phyloP scores from a whole-genome alignment of 75 land plant species.

The Picea glauca region DNA sequence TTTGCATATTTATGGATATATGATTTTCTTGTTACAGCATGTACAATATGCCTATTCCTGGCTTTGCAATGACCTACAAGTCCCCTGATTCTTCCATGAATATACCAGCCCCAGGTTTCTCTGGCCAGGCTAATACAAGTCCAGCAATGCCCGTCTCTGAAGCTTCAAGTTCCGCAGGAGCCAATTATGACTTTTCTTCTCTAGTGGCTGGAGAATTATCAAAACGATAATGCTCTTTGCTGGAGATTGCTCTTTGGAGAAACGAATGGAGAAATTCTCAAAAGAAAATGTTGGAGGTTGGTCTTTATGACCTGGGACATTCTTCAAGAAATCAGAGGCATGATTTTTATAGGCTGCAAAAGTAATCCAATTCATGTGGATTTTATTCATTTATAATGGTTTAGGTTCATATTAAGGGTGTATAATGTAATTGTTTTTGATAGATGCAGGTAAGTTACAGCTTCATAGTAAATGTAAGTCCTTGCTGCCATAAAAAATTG shows the following conservation, averaged over 20 bases:
- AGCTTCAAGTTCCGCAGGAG: slow-evolving; percentile 4
- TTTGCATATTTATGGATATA: neutral
- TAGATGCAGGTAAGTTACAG: neutral
- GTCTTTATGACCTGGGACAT: neutral
- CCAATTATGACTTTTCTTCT: slow-evolving; percentile 11
- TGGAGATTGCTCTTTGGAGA: no score
- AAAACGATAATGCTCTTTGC: neutral
- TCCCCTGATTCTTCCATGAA: neutral
- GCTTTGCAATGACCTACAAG: slow-evolving; percentile 1
- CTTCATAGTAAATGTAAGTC: neutral
- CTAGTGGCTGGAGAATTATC: slow-evolving; percentile 12
- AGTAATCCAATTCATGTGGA: neutral
- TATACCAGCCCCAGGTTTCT: neutral
- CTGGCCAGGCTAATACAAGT: neutral
- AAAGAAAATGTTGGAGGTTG: neutral
- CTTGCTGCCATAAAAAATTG: neutral
- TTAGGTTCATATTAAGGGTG: neutral
- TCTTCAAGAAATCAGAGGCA: neutral
- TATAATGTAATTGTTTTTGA: neutral
- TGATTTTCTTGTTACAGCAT: neutral
- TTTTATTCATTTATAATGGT: neutral
- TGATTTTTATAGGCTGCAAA: neutral
- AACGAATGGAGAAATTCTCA: neutral
- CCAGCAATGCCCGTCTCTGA: neutral
- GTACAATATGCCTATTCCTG: neutral